Percentiles rank a stretch among this genome's conserved stretches.
phyloP scores from a whole-genome alignment of 139 green algal species.

The Eudorina sp. region DNA sequence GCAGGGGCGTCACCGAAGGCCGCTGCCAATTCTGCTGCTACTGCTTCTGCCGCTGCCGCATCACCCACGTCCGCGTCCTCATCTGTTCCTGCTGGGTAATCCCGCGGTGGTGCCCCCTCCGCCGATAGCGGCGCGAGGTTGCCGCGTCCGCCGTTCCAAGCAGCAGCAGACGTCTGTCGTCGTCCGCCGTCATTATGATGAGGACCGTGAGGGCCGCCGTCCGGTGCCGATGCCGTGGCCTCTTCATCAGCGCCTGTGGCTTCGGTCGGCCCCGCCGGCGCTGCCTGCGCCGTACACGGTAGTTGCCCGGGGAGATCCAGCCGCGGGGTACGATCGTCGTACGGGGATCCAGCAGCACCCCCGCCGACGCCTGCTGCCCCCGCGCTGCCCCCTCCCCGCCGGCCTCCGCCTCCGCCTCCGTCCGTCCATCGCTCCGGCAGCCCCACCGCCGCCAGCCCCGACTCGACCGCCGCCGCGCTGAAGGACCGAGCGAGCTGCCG shows the following conservation, averaged over 20 bases:
- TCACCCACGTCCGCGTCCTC: background rate
- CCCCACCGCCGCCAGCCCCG: background rate
- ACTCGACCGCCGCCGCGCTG: background rate
- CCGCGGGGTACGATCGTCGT: no score
- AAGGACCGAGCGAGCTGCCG: conserved; percentile 1
- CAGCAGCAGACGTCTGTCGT: no score
- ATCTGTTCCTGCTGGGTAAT: no score
- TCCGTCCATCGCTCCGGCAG: background rate
- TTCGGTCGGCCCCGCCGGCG: background rate
- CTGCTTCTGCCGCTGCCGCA: background rate
- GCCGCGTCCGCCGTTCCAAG: no score
- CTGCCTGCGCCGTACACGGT: background rate
- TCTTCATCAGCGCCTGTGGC: no score
- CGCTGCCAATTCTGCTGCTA: background rate
- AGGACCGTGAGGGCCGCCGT: no score
- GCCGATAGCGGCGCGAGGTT: no score
- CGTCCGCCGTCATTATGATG: no score
- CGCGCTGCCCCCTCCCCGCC: background rate
- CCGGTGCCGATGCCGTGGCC: no score
- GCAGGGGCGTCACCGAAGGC: no score
- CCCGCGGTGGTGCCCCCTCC: no score
- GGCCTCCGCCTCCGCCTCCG: background rate
- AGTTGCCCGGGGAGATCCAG: background rate
- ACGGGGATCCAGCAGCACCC: background rate
- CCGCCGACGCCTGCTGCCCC: background rate